Evolutionary conservation across 441 rosid species (phyloP), one percentile per base, ranked within the genome.

Genomic region (Theobroma grandiflorum): DNA sequence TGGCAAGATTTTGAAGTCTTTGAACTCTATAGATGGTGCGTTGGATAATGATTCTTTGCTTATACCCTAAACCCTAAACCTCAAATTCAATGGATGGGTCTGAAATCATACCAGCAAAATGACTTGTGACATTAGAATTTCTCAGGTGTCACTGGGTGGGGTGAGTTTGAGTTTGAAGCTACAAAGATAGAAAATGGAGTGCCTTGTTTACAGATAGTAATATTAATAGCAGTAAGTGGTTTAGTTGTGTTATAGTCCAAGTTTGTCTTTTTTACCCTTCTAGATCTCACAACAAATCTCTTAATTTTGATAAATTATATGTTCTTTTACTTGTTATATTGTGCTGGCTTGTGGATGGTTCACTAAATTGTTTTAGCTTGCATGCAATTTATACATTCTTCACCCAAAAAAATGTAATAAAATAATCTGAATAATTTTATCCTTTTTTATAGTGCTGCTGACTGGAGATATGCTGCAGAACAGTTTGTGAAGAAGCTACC

Each of bases 391-490:
- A 68, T 45, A 47, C n/a, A 50, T 52, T 52, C 31, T 71, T 71
- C 43, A 8, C 45, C 14, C 42, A 33, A 20, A 31, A 26, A 52
- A 18, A 50, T 2, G 15, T 33, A 37, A 71, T 71, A 52, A 50
- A 71, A 26, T 71, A 50, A 53, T 31, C 43, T 33, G 2, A 52
- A 52, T 50, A 71, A 37, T 49, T 52, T 66, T 45, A 73, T 83
- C 49, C 77, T 20, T 72, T 42, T 79, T 10, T 76, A 64, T 85
- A 95, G 97, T 88, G 89, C 97, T 81, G 88, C 90, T 84, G 98
- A 95, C 84, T 95, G 98, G 99, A 91, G 88, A 85, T 95, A 87
- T 82, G 98, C 97, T 82, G 96, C 97, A 38, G 89, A 89, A 75
- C 95, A 95, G 89, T 94, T 95, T 81, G 94, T 92, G 84, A 91